Percentiles rank a stretch among this genome's conserved stretches.
phyloP scores from a whole-genome alignment of 202 grass and related monocot species.

The Carex arenaria region DNA sequence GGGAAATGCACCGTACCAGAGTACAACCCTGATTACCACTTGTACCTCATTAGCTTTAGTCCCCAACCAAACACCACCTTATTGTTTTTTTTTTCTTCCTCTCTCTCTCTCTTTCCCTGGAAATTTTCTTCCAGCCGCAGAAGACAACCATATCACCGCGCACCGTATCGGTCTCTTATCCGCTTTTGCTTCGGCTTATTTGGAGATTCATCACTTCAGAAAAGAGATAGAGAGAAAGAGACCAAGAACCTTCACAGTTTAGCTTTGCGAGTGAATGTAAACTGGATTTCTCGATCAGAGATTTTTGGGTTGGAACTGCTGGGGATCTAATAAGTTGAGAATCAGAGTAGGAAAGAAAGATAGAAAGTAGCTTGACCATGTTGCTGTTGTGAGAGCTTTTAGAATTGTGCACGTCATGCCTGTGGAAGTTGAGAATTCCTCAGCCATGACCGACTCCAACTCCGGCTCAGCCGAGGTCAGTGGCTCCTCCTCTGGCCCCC shows the following conservation, averaged over 20 bases:
- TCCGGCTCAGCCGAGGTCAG: slow-evolving; percentile 46
- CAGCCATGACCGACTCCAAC: slow-evolving; percentile 47
- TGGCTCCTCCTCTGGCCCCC: slow-evolving; percentile 61
- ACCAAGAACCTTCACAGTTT: not conserved
- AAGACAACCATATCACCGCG: slow-evolving; percentile 18
- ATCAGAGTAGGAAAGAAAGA: slow-evolving; percentile 15
- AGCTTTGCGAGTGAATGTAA: slow-evolving; percentile 16
- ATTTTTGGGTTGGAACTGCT: not conserved
- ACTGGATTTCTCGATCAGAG: not conserved
- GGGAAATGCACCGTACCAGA: too few relatives aligned
- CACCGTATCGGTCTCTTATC: slow-evolving; percentile 9
- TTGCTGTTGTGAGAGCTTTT: not conserved
- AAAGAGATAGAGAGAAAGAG: not conserved
- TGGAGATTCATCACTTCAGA: not conserved
- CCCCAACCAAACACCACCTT: too few relatives aligned
- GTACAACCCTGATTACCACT: too few relatives aligned
- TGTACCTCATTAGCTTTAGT: too few relatives aligned
- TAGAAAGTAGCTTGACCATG: not conserved
- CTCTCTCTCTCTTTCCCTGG: not conserved
- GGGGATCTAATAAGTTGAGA: not conserved
- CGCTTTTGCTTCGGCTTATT: not conserved
- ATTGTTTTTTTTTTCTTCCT: too few relatives aligned
- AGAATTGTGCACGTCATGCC: slow-evolving; percentile 16
- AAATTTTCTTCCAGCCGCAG: slow-evolving; percentile 26
- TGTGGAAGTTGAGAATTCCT: slow-evolving; percentile 76